Conservation (phyloP, 2,329 filamentous ascomycete genomes). For the Arthroderma uncinatum region DNA sequence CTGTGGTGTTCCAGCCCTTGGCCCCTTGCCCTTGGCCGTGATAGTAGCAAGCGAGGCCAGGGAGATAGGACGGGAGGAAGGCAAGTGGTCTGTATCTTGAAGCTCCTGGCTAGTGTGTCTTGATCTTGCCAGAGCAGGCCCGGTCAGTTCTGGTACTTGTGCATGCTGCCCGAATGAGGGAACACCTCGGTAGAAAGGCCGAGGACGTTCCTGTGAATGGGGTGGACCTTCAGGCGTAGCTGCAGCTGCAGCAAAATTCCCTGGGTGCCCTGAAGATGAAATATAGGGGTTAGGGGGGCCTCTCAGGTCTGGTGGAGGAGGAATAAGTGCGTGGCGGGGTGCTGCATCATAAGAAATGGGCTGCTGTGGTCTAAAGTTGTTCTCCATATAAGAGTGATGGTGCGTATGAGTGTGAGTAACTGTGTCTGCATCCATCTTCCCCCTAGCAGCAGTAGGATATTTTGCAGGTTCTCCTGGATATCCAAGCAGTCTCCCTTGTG, state of each 20-base stretch:
- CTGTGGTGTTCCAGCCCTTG: conserved; percentile 16
- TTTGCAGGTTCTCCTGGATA: not conserved
- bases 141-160: not conserved
- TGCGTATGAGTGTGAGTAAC: not conserved
- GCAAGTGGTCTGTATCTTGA: not conserved
- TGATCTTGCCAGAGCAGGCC: not conserved
- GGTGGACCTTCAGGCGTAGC: not conserved
- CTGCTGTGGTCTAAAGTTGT: not conserved
- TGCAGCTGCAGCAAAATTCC: not conserved
- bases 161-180: not conserved
- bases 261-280: not conserved
- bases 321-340: not conserved
- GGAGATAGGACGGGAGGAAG: conserved; percentile 6
- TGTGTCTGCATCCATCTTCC: not conserved
- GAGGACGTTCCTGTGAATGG: not conserved
- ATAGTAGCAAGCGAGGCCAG: conserved; percentile 5
- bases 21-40: conserved; percentile 14
- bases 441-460: not conserved
- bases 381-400: conserved; percentile 1
- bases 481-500: not conserved
- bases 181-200: not conserved
- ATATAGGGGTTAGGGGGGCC: not conserved
- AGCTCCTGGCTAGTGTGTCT: conserved; percentile 6
- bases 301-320: not conserved
- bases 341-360: not conserved